Percentiles rank a stretch among this genome's conserved stretches.
Conservation (phyloP, 345 rosid species). For the Eucalyptus brandiana region DNA sequence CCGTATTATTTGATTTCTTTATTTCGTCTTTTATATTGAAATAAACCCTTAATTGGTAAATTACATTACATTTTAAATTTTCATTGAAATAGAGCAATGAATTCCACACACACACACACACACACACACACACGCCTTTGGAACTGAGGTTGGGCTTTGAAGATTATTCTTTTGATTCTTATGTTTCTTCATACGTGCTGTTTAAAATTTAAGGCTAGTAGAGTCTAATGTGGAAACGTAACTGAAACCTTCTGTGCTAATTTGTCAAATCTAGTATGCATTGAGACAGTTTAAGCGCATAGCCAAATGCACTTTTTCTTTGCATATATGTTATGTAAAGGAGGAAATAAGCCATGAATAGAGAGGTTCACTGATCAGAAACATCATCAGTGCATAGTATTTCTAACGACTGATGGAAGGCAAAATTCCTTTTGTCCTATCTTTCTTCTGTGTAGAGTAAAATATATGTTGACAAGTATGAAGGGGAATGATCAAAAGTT, state of each 20-base stretch:
- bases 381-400: background rate
- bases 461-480: background rate
- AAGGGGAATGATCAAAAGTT: background rate
- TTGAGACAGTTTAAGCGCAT: background rate
- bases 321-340: background rate
- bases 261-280: background rate
- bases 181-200: background rate
- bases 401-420: background rate
- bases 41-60: background rate
- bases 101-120: background rate
- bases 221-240: background rate
- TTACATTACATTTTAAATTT: background rate
- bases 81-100: background rate
- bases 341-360: background rate
- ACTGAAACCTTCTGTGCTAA: background rate
- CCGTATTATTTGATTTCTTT: background rate
- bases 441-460: background rate
- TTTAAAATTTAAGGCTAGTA: background rate
- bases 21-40: too few species aligned
- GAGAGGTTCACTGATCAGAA: background rate
- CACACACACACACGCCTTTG: background rate
- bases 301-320: background rate
- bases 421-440: background rate
- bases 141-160: slow-evolving; percentile 25
- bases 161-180: background rate